Conservation (phyloP, 2,329 filamentous ascomycete genomes). For the Aspergillus oerlinghausenensis region DNA sequence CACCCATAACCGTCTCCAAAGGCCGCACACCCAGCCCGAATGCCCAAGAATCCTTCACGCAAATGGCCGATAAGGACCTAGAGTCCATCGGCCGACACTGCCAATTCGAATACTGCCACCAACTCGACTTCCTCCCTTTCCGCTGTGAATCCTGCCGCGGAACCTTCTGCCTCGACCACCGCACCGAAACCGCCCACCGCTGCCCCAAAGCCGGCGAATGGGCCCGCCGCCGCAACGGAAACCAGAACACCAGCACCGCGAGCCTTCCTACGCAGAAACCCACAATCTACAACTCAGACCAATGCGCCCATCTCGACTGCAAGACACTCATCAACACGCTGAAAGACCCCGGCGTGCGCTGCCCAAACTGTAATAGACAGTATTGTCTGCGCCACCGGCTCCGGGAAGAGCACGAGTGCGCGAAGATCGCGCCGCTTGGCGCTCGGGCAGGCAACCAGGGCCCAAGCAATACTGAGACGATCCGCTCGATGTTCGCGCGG, state of each 20-base stretch:
- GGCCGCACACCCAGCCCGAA: conserved; percentile 11
- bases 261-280: conserved; percentile 43
- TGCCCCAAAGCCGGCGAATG: conserved; percentile 59
- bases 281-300: conserved; percentile 51
- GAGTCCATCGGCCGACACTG: conserved; percentile 86
- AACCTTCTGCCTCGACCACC: conserved; percentile 91
- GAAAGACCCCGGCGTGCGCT: conserved; percentile 48
- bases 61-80: conserved; percentile 63
- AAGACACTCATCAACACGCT: conserved; percentile 51
- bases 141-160: conserved; percentile 80
- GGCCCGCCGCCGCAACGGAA: conserved; percentile 47
- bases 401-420: conserved; percentile 74
- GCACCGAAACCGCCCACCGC: conserved; percentile 75
- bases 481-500: conserved; percentile 68
- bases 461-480: conserved; percentile 55
- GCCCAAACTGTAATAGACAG: conserved; percentile 44
- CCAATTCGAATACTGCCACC: conserved; percentile 84
- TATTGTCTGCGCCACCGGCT: conserved; percentile 51
- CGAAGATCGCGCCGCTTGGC: conserved; percentile 62
- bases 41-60: conserved; percentile 29
- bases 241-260: conserved; percentile 20
- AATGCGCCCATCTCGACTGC: conserved; percentile 47
- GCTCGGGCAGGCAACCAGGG: conserved; percentile 41
- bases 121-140: conserved; percentile 95
- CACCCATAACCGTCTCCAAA: conserved; percentile 23